Base-by-base conservation (phyloP, 495 filamentous ascomycete genomes). In the Penicillium cinerascens region DNA sequence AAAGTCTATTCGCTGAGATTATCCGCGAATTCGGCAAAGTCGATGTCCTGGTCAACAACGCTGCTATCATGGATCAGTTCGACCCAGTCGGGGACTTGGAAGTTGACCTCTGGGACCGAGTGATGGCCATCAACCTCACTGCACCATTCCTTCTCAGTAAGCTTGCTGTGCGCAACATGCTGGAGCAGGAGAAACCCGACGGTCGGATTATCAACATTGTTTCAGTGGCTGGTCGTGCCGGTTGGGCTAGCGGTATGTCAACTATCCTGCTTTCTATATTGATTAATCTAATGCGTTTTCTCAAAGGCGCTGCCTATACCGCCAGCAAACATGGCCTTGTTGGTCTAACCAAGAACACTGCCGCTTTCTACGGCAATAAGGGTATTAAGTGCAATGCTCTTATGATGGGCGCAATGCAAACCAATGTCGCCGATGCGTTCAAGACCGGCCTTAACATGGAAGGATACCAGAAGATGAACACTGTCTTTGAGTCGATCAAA, bases 291-390 rank as follows among this genome's bases (percentile, higher is more conserved):
- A 56, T 13, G n/a, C 59, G 17, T 64, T 66, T 54, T 36, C 56
- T 50, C 18, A 59, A 23, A 61, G 55, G 59, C 36, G 59, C 59
- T 35, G 59, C 59, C 25, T 55, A 58, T 23, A 58, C 54, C 27
- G 51, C 54, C 25, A 58, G 55, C 33, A 61, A 61, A 26, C 54
- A 61, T 38, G 54, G 54, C 5, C 58, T 86, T 15, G 56, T 83
- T 11, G 83, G 81, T 4, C 64, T 85, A 53, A 85, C 83, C 20
- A 85, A 85, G 65, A 84, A 76, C 61, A 86, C 82, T 25, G 82
- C 82, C 2, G 72, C 75, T 0, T 81, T 67, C 64, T 86, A 86
- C 61, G 77, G 72, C 0, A 67, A 64, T 36, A 78, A 81, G 63
- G 78, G 80, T 18, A 83, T 87, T 59, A 73, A 76, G 41, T 77